A percentile compares a stretch with the other conserved stretches of the same genome.
These are phyloP conservation scores for Pythium volutum DNA, from an alignment of 352 stramenopile species.

Conservation along the genomic window DNA sequence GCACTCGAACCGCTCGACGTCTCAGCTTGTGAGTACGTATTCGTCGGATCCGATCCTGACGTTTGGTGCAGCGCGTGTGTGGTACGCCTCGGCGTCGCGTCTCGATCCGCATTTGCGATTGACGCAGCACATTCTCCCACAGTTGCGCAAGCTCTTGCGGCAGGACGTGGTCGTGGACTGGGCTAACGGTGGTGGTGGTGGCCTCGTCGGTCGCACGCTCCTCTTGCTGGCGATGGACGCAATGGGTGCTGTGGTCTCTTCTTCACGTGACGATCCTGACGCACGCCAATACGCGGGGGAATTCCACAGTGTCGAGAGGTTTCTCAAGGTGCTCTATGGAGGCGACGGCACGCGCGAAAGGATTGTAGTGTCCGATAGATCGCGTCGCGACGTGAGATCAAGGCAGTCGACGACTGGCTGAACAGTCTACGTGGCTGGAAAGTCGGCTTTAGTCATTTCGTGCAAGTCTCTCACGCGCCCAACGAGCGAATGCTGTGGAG, in stretches of 20 bases:
- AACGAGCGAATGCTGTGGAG: conserved; percentile 23
- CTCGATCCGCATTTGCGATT: neutral
- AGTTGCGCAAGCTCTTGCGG: conserved; percentile 1
- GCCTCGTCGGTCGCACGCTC: conserved; percentile 1
- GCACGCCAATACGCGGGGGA: neutral
- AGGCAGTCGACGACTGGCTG: too few relatives aligned
- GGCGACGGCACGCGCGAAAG: neutral
- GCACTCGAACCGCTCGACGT: neutral
- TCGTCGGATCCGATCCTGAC: neutral
- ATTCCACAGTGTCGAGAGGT: conserved; percentile 8
- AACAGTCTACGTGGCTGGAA: conserved; percentile 7
- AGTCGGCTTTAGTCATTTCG: conserved; percentile 34
- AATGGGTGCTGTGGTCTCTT: neutral
- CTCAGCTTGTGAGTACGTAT: neutral
- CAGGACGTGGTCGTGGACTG: conserved; percentile 17
- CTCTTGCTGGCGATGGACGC: conserved; percentile 20
- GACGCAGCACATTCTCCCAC: neutral
- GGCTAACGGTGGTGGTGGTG: neutral
- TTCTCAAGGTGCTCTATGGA: conserved; percentile 6
- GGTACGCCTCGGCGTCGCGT: neutral
- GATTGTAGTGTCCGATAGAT: neutral
- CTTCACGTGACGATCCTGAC: neutral
- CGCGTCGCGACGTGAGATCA: too few relatives aligned
- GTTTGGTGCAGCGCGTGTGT: neutral
- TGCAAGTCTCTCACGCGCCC: conserved; percentile 21